These are phyloP conservation scores for Paramecium pentaurelia DNA, from an alignment of 73 alveolate species.

Conservation along the genomic window DNA sequence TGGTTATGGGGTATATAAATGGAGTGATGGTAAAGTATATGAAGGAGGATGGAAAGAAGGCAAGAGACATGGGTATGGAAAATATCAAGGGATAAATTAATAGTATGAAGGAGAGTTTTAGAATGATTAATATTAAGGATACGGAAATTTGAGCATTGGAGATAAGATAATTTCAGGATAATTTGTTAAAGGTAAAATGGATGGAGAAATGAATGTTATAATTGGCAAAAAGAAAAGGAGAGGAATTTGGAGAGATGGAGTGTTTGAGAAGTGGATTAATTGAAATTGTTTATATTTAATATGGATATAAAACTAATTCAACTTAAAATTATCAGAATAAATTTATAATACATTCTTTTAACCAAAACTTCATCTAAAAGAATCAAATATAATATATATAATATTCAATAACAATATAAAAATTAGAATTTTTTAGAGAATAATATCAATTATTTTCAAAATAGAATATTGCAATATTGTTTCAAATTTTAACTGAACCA, in stretches of 20 bases:
- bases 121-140: background rate
- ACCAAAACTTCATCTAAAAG: background rate
- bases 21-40: slow-evolving; percentile 60
- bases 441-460: background rate
- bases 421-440: background rate
- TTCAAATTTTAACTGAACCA: background rate
- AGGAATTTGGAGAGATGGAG: slow-evolving; percentile 3
- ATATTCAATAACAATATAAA: background rate
- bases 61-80: slow-evolving; percentile 46
- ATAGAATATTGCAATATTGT: background rate
- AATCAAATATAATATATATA: background rate
- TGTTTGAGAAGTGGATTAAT: background rate
- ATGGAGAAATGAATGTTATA: background rate
- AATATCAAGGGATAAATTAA: background rate
- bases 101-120: background rate
- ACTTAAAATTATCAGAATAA: background rate
- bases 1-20: slow-evolving; percentile 39
- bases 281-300: background rate
- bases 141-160: background rate
- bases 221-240: background rate
- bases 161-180: background rate
- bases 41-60: slow-evolving; percentile 50
- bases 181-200: background rate
- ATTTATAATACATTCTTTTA: background rate
- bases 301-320: background rate